Conservation (phyloP, 257 asterid genomes). For the Rauvolfia tetraphylla region DNA sequence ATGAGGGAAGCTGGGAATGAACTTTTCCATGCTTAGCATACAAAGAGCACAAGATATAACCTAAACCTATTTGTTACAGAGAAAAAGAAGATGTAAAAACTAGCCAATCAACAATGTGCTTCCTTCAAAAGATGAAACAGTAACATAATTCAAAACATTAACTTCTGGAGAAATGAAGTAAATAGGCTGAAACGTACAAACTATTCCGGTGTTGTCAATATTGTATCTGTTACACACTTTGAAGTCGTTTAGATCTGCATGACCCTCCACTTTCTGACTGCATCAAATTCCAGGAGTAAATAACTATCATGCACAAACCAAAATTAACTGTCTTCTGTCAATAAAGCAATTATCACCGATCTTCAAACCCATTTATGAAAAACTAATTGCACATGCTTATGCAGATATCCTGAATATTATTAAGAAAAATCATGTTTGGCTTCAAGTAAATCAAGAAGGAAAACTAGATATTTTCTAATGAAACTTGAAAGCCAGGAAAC, state of each 20-base stretch:
- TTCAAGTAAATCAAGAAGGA: neutral
- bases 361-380: neutral
- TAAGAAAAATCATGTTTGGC: neutral
- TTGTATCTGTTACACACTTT: slow-evolving; percentile 63
- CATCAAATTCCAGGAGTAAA: slow-evolving; percentile 30
- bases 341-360: neutral
- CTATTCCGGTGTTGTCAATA: slow-evolving; percentile 85
- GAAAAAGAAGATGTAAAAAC: neutral
- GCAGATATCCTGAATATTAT: neutral
- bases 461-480: neutral
- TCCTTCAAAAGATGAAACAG: neutral
- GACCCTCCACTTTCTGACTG: slow-evolving; percentile 83
- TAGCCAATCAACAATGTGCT: neutral
- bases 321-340: neutral
- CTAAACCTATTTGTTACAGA: neutral
- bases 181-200: slow-evolving; percentile 44
- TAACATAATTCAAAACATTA: neutral
- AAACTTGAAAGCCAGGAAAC: neutral
- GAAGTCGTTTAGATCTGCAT: slow-evolving; percentile 62
- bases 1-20: neutral
- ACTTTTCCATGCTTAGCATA: neutral
- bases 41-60: neutral
- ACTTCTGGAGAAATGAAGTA: neutral
- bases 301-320: slow-evolving; percentile 1
- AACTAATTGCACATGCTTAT: neutral